Percentiles rank a stretch among this genome's conserved stretches.
Evolutionary conservation across 163 green algal species (phyloP).

Genomic region (Chlorella variabilis): DNA sequence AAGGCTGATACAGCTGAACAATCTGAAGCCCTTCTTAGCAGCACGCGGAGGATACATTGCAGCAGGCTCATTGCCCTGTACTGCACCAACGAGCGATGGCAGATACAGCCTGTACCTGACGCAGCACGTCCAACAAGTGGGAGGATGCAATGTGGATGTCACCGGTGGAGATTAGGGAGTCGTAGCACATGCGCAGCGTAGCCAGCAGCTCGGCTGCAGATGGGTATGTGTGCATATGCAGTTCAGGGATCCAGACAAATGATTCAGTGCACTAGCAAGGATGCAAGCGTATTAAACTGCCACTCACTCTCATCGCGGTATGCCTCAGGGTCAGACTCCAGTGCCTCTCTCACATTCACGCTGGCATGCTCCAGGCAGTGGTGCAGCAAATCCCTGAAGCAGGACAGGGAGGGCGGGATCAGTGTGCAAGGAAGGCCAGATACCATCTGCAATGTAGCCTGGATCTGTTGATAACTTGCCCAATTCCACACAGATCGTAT

Average conservation of each 20-base stretch:
- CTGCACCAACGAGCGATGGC: too few relatives aligned
- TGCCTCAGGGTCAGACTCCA: constrained; percentile 60
- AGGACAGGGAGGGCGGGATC: too few relatives aligned
- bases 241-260: not conserved
- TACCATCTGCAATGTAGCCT: too few relatives aligned
- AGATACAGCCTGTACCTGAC: too few relatives aligned
- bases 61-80: too few relatives aligned
- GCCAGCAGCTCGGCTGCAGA: constrained; percentile 62
- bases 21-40: too few relatives aligned
- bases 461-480: not conserved
- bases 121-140: constrained; percentile 90
- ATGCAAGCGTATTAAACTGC: not conserved
- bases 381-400: constrained; percentile 75
- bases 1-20: too few relatives aligned
- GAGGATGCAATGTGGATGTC: constrained; percentile 86
- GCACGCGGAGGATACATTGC: too few relatives aligned
- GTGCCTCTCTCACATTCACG: constrained; percentile 62
- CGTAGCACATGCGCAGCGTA: constrained; percentile 83
- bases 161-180: constrained; percentile 73
- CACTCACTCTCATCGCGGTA: constrained; percentile 54
- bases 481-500: too few relatives aligned
- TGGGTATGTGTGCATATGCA: too few relatives aligned
- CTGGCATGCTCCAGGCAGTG: constrained; percentile 75
- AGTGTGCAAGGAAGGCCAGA: not conserved
- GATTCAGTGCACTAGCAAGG: not conserved